Base-by-base conservation (phyloP, 345 rosid genomes). In the Ceriops zippeliana region DNA sequence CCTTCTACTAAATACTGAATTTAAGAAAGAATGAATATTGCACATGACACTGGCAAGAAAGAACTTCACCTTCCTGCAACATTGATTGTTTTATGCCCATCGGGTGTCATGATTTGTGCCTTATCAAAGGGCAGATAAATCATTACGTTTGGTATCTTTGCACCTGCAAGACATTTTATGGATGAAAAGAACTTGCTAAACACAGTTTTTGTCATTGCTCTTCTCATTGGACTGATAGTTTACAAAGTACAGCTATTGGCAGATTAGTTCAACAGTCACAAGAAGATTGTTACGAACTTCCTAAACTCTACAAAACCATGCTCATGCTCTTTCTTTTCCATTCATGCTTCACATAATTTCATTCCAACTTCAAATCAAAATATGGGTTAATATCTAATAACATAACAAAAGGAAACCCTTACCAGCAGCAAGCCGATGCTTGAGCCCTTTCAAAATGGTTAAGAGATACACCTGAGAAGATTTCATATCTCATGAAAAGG, bases 341-440 rank as follows among this genome's bases (percentile, higher is more conserved):
- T 21, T n/a, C 22, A 6, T 2, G 26, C 27, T 26, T 56, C 16
- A 62, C 28, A 66, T 34, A 66, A 65, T 47, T 58, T 22, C 27
- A 22, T 21, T 37, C 49, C 19, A 42, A 42, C 49, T 13, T 13
- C 19, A 42, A 42, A 42, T 42, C 17, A 42, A 42, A 42, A 42
- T 13, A 13, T 42, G 17, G 15, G 5, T 13, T 17, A 42, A 42
- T 42, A 3, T 83, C 84, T 89, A 24, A 56, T 7, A 2, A 24
- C 2, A 8, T 56, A 34, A 54, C 8, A 5, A 54, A 8, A 54
- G 15, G 24, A 24, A 56, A 56, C 59, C 52, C 62, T 63, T 85
- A 90, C 97, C 95, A 70, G 97, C 95, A 70, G 97, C 97, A 75
- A 87, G 92, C 67, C 92, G 89, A 79, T 90, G 86, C 78, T 84